These are phyloP conservation scores for Trametes sanguinea DNA, from an alignment of 768 basidiomycete genomes.

Conservation along the genomic window DNA sequence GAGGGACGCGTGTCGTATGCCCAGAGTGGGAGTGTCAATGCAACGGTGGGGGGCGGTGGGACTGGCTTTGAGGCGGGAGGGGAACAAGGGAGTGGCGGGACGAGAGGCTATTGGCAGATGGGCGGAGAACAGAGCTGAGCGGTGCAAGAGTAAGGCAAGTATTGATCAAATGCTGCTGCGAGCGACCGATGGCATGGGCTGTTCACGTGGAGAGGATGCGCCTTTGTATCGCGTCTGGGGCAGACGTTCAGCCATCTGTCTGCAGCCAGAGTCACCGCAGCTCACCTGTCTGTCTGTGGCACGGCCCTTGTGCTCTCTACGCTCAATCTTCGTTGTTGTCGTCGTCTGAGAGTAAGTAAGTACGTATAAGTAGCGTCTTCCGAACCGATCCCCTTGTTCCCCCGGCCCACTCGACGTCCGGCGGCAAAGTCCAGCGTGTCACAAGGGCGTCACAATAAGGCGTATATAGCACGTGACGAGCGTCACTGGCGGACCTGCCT, in stretches of 20 bases:
- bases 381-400: too few relatives aligned
- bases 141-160: too few relatives aligned
- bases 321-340: too few relatives aligned
- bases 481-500: conserved; percentile 4
- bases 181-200: conserved; percentile 4
- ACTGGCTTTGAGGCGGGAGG: neutral
- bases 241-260: neutral
- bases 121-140: neutral
- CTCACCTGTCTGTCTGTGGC: neutral
- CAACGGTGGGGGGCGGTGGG: neutral
- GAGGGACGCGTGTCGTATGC: neutral
- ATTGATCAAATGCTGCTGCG: neutral
- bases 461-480: neutral
- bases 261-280: neutral
- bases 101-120: neutral
- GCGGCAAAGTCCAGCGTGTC: neutral
- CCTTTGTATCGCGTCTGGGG: neutral
- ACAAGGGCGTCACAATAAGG: too few relatives aligned
- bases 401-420: neutral
- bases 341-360: too few relatives aligned
- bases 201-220: neutral
- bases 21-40: neutral
- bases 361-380: too few relatives aligned
- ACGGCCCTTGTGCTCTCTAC: neutral
- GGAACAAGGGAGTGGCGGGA: conserved; percentile 11